phyloP scores from a whole-genome alignment of 164 flowering plant genomes.

The Vitis rupestris region DNA sequence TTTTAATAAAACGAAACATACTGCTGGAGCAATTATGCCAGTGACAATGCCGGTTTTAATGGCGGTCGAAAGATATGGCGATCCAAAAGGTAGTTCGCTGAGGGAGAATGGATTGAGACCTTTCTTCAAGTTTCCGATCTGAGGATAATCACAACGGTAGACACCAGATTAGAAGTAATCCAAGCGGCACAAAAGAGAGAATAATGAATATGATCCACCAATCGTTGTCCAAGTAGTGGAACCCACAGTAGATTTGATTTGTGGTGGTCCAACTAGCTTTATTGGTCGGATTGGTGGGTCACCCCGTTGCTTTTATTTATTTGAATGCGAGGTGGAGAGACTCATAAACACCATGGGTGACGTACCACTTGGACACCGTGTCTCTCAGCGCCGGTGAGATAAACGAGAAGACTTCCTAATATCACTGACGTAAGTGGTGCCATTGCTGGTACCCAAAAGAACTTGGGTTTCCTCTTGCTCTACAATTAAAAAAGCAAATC shows the following conservation, averaged over 20 bases:
- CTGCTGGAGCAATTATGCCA: conserved; percentile 77
- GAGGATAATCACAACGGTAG: conserved; percentile 5
- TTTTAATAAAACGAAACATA: conserved; percentile 20
- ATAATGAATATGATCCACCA: conserved; percentile 6
- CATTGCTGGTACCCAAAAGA: conserved; percentile 55
- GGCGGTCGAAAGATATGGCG: conserved; percentile 39
- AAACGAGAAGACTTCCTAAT: conserved; percentile 42
- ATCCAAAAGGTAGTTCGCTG: conserved; percentile 46
- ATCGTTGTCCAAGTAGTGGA: not conserved
- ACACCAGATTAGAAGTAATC: not conserved
- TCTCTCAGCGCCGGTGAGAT: conserved; percentile 43
- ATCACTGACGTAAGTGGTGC: conserved; percentile 46
- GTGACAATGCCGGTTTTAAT: conserved; percentile 73
- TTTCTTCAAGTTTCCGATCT: conserved; percentile 71
- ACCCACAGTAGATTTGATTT: not conserved
- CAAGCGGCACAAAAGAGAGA: not conserved
- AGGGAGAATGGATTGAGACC: conserved; percentile 79
- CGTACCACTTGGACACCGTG: conserved; percentile 51
- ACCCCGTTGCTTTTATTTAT: not conserved
- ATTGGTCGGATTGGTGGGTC: conserved; percentile 7
- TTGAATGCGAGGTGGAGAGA: not conserved
- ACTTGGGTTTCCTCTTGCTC: conserved; percentile 39
- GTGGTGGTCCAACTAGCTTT: not conserved
- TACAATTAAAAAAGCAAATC: conserved; percentile 4
- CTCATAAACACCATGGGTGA: not conserved